A percentile compares a stretch with the other conserved stretches of the same genome.
Conservation (phyloP, 257 asterid genomes). For the Solanum virginianum region DNA sequence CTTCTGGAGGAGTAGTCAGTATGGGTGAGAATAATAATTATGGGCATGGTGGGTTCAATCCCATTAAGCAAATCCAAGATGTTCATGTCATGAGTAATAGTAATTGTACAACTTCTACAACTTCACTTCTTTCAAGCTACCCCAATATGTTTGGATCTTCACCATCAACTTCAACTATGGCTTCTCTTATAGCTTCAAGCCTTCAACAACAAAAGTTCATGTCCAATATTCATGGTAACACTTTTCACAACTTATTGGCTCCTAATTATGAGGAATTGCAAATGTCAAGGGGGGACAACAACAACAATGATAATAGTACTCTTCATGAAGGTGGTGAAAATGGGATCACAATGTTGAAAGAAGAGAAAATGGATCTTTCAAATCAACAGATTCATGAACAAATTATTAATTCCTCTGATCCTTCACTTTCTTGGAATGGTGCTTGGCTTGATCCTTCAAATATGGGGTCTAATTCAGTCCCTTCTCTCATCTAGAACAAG, state of each 20-base stretch:
- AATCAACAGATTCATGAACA: slow-evolving; percentile 12
- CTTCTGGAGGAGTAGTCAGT: background rate
- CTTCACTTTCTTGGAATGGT: slow-evolving; percentile 32
- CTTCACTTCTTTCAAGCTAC: slow-evolving; percentile 18
- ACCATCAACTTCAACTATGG: slow-evolving; percentile 23
- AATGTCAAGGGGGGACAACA: background rate
- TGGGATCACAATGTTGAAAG: slow-evolving; percentile 1
- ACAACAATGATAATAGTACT: background rate
- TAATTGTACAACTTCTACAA: background rate
- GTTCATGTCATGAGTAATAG: background rate
- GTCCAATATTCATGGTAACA: background rate
- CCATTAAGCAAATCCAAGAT: slow-evolving; percentile 20
- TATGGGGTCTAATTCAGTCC: slow-evolving; percentile 34
- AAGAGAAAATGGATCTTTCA: slow-evolving; percentile 18
- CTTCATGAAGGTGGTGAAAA: slow-evolving; percentile 7
- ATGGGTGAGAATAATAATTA: slow-evolving; percentile 1
- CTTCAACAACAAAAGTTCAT: slow-evolving; percentile 16
- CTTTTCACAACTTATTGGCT: slow-evolving; percentile 1
- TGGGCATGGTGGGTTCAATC: slow-evolving; percentile 9
- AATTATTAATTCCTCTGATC: slow-evolving; percentile 8
- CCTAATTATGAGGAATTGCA: slow-evolving; percentile 14
- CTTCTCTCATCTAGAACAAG: slow-evolving; percentile 21
- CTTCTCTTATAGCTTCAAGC: slow-evolving; percentile 30
- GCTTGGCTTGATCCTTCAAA: slow-evolving; percentile 38
- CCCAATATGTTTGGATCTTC: slow-evolving; percentile 13